phyloP scores from a whole-genome alignment of 768 basidiomycete species.

The Lanmaoa rubissima region DNA sequence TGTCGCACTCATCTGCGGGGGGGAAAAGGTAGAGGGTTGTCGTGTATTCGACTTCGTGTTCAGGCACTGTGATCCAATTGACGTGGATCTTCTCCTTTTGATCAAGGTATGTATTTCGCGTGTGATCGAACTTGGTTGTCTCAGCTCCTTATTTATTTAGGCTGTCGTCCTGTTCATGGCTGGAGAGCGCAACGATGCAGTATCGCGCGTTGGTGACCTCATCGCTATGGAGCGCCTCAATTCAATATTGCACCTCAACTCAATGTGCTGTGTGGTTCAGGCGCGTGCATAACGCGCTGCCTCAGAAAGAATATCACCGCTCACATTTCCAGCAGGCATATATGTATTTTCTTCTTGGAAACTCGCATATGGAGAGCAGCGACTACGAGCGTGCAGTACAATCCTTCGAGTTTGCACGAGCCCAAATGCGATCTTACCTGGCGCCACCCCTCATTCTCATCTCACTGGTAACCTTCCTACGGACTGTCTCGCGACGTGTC shows the following conservation, averaged over 20 bases:
- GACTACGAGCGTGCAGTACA: background rate
- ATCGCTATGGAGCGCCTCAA: background rate
- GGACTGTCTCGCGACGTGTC: too few relatives aligned
- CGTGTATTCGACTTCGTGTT: slow-evolving; percentile 7
- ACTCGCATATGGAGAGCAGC: background rate
- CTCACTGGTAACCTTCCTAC: background rate
- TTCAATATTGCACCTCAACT: background rate
- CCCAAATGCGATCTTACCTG: background rate
- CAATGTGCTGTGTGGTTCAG: background rate
- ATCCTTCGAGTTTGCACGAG: background rate
- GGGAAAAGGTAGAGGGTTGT: background rate
- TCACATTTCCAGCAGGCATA: too few relatives aligned
- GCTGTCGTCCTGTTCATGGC: slow-evolving; percentile 1
- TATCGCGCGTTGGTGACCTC: background rate
- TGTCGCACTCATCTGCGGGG: background rate
- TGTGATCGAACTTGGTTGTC: too few relatives aligned
- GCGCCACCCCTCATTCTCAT: background rate
- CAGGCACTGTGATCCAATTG: too few relatives aligned
- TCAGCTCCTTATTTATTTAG: background rate
- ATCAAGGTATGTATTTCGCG: background rate
- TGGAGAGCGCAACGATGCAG: background rate
- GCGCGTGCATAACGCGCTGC: background rate
- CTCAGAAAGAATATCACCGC: background rate
- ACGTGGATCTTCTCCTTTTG: background rate
- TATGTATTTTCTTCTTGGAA: too few relatives aligned